Evolutionary conservation across 192 early-diverging fungal genomes (phyloP).

Genomic region (Backusella liffmaniae): DNA sequence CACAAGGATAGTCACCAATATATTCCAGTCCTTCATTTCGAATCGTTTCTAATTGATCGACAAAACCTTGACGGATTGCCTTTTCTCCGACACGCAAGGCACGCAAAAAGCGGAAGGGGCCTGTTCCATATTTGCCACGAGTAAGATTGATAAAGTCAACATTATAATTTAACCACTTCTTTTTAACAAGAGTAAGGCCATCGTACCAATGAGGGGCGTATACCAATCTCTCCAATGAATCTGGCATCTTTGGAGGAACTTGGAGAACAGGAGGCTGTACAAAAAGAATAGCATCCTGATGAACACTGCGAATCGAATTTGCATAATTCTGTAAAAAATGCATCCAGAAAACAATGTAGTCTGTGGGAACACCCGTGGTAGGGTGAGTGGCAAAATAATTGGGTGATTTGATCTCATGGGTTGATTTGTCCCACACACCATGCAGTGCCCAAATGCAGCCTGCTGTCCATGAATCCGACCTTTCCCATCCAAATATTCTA

Average conservation of each 20-base stretch:
- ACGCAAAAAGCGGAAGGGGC: slow-evolving; percentile 37
- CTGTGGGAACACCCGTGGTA: slow-evolving; percentile 26
- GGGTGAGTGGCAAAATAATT: slow-evolving; percentile 52
- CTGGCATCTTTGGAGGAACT: slow-evolving; percentile 45
- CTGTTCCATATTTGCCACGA: slow-evolving; percentile 50
- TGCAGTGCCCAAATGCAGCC: slow-evolving; percentile 58
- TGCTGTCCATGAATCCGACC: slow-evolving; percentile 34
- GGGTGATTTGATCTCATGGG: slow-evolving; percentile 20
- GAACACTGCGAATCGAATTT: slow-evolving; percentile 40
- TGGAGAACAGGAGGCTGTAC: slow-evolving; percentile 56
- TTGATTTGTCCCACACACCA: slow-evolving; percentile 47
- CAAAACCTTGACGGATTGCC: slow-evolving; percentile 52
- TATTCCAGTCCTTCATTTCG: slow-evolving; percentile 43
- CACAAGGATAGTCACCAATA: slow-evolving; percentile 45
- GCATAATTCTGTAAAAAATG: slow-evolving; percentile 41
- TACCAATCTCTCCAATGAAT: slow-evolving; percentile 39
- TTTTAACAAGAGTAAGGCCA: slow-evolving; percentile 58
- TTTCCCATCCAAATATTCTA: slow-evolving; percentile 42
- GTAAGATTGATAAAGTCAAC: slow-evolving; percentile 55
- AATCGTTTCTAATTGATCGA: slow-evolving; percentile 44
- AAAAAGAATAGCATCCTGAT: slow-evolving; percentile 52
- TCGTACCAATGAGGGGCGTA: slow-evolving; percentile 64
- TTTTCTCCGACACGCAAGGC: slow-evolving; percentile 53
- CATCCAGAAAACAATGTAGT: slow-evolving; percentile 41
- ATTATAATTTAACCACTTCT: slow-evolving; percentile 57